Evolutionary conservation across 208 protist species (phyloP), one percentile per base, ranked within the genome.

Genomic region (Leishmania turanica): DNA sequence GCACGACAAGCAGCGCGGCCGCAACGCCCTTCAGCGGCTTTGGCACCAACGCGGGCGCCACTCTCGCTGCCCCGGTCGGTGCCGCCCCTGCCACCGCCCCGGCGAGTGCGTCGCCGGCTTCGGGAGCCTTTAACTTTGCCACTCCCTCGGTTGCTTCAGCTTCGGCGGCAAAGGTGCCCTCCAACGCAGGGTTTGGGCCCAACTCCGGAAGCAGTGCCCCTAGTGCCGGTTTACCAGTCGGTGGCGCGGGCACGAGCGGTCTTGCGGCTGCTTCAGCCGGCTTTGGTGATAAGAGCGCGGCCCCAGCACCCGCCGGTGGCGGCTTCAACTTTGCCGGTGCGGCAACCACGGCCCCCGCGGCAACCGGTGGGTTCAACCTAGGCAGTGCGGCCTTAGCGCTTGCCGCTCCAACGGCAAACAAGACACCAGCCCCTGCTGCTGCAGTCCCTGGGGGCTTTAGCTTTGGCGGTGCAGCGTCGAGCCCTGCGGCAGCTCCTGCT

Each of bases 281-380:
- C 17, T 47, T 53, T 19, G 66, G 40, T 53, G 68, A 51, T n/a
- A 60, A 75, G 31, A 75, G 27, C 49, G 27, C 49, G 19, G 7
- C 49, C 7, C 15, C 49, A 27, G 71, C 49, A 11, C 71, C 69
- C 8, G 17, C 27, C 68, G 19, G 70, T 7, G 65, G 47, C 24
- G 70, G 70, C 75, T 84, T 75, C 81, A 60, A 69, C 47, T 73
- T 81, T 82, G 71, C 77, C 37, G 84, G 73, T 21, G 64, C 77
- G 27, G 40, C 47, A 45, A 31, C 78, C 24, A 45, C 70, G 13
- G 56, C 45, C 71, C 72, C 62, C 1, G 31, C 34, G 40, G 51
- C 68, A 34, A 51, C 19, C 21, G 64, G 75, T 40, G 62, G 71
- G 64, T 82, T 62, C 81, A 40, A 53, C 60, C 54, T 84, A 77